Evolutionary conservation across 2,329 filamentous ascomycete species (phyloP).

Genomic region (Botrytis tulipae): DNA sequence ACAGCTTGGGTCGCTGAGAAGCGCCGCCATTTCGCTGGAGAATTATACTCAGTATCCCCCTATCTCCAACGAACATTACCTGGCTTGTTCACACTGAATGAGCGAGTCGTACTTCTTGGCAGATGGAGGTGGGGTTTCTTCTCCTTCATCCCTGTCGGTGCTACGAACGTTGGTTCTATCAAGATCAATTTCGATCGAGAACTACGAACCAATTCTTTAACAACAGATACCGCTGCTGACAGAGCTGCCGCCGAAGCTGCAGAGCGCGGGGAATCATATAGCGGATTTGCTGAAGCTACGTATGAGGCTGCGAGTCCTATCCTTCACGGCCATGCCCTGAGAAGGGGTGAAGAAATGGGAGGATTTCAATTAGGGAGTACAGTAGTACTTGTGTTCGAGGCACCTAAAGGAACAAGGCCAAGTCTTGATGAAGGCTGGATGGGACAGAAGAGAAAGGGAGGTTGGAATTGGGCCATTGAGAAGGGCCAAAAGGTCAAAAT

Average conservation of each 20-base stretch:
- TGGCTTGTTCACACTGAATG: constrained; percentile 93
- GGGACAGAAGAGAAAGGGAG: constrained; percentile 55
- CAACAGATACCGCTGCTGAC: constrained; percentile 90
- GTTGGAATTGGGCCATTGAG: constrained; percentile 83
- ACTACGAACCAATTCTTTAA: constrained; percentile 85
- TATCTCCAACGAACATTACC: constrained; percentile 92
- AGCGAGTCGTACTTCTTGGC: constrained; percentile 88
- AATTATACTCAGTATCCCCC: constrained; percentile 91
- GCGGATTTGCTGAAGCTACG: constrained; percentile 89
- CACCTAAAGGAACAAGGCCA: constrained; percentile 62
- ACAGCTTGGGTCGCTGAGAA: constrained; percentile 93
- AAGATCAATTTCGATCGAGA: constrained; percentile 96
- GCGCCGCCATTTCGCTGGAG: constrained; percentile 94
- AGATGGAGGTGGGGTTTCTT: constrained; percentile 98
- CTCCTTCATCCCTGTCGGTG: constrained; percentile 90
- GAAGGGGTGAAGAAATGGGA: constrained; percentile 93
- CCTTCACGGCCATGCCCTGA: constrained; percentile 78
- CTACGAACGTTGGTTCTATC: constrained; percentile 96
- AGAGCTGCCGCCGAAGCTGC: constrained; percentile 77
- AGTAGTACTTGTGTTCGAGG: constrained; percentile 94
- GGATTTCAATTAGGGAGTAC: constrained; percentile 96
- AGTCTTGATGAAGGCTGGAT: constrained; percentile 61
- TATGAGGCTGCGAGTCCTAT: constrained; percentile 76
- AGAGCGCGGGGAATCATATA: constrained; percentile 73
- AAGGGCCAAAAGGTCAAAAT: constrained; percentile 87